These are phyloP conservation scores for Cerrena zonata DNA, from an alignment of 1,284 basidiomycete genomes.

Conservation along the genomic window DNA sequence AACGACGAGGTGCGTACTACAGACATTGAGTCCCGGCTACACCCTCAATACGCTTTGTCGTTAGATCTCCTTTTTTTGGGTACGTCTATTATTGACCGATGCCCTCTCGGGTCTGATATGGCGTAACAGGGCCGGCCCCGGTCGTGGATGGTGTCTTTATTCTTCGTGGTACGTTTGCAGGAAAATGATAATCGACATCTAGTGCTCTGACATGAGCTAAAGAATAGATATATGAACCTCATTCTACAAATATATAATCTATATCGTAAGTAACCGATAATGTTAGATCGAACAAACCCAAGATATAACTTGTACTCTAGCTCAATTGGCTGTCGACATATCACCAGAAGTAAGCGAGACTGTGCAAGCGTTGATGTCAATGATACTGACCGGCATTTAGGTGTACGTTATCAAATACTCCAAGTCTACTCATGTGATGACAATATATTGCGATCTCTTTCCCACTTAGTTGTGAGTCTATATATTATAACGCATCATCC, in stretches of 20 bases:
- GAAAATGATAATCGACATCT: neutral
- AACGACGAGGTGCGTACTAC: neutral
- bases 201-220: neutral
- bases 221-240: neutral
- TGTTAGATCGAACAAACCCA: neutral
- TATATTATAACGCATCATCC: neutral
- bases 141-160: neutral
- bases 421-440: neutral
- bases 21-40: neutral
- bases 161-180: neutral
- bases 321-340: neutral
- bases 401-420: neutral
- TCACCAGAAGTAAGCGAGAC: neutral
- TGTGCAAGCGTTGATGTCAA: neutral
- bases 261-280: neutral
- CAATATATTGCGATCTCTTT: neutral
- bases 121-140: neutral
- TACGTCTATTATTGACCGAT: neutral
- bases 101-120: neutral
- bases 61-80: neutral
- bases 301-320: neutral
- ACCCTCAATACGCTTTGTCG: neutral
- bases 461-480: neutral
- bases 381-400: neutral
- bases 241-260: neutral